Evolutionary conservation across 2,329 filamentous ascomycete genomes (phyloP).

Genomic region (Tolypocladium album): DNA sequence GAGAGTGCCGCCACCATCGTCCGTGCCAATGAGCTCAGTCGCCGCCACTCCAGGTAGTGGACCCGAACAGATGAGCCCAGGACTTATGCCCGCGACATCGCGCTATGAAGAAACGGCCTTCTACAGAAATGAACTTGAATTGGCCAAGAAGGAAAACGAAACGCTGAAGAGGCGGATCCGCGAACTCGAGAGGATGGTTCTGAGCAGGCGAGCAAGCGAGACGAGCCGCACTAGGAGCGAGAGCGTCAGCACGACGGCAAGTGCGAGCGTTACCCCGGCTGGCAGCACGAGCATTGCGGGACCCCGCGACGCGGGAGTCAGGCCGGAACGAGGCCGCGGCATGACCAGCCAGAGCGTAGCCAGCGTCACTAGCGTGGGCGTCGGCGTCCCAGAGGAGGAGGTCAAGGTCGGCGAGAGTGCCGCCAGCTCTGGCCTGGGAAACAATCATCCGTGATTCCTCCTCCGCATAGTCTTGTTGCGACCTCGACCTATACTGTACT

Average conservation of each 20-base stretch:
- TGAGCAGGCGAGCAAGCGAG: constrained; percentile 37
- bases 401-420: constrained; percentile 52
- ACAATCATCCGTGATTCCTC: constrained; percentile 4
- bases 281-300: constrained; percentile 33
- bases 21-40: constrained; percentile 23
- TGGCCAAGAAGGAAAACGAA: constrained; percentile 54
- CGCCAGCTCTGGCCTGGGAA: constrained; percentile 30
- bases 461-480: no score
- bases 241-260: constrained; percentile 43
- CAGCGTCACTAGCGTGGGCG: constrained; percentile 36
- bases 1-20: constrained; percentile 24
- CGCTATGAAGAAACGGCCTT: constrained; percentile 53
- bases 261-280: constrained; percentile 27
- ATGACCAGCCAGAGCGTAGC: constrained; percentile 29
- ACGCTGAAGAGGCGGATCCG: constrained; percentile 47
- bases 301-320: constrained; percentile 25
- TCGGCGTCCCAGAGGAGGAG: constrained; percentile 50
- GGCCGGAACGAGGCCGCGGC: constrained; percentile 31
- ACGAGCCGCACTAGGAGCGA: constrained; percentile 35
- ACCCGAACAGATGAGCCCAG: constrained; percentile 37
- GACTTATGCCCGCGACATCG: constrained; percentile 43
- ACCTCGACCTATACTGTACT: not conserved
- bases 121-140: constrained; percentile 49
- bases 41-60: constrained; percentile 29
- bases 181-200: constrained; percentile 47